Evolutionary conservation across 208 protist species (phyloP), one percentile per base, ranked within the genome.

Genomic region (Trypanosoma platydactyli): DNA sequence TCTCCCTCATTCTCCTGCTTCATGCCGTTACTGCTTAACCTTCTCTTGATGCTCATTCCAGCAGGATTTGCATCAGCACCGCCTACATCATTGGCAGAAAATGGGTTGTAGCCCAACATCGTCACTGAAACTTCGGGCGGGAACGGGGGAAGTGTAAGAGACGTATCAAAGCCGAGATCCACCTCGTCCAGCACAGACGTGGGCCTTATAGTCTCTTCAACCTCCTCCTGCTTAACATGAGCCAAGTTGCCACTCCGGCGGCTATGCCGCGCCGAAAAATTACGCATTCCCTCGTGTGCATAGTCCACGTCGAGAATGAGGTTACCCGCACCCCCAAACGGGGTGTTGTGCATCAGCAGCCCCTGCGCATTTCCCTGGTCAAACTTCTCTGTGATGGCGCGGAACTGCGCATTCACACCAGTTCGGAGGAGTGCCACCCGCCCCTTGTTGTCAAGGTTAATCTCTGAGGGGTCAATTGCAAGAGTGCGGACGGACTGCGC

Each of bases 311-410:
- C 90, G 27, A 96, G 81, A 25, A 96, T 88, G 46, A 91, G 48
- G 76, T 96, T 96, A 24, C 90, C 90, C 3, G 66, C 71, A n/a
- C 59, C 48, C 18, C 90, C 90, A 53, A 94, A 54, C 13, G 90
- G 90, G 9, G 88, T 83, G 68, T 96, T 96, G 84, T 91, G 79
- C 67, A 91, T 52, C 20, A 96, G 67, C 68, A 96, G 73, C 3
- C 90, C 90, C 49, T 96, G 90, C 48, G 90, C 83, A 57, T 96
- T 89, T 33, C 85, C 87, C 50, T 96, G 90, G 58, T 96, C 90
- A 66, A 96, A 96, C 64, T 89, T 90, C 64, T 92, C 89, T 29
- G 88, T 96, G 40, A 96, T 87, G 60, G 90, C 87, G 46, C 90
- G 82, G 60, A 96, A 96, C 76, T 94, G 90, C 35, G 90, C 88